These are phyloP conservation scores for Psilocybe cyanescens DNA, from an alignment of 768 basidiomycete genomes.

Conservation along the genomic window DNA sequence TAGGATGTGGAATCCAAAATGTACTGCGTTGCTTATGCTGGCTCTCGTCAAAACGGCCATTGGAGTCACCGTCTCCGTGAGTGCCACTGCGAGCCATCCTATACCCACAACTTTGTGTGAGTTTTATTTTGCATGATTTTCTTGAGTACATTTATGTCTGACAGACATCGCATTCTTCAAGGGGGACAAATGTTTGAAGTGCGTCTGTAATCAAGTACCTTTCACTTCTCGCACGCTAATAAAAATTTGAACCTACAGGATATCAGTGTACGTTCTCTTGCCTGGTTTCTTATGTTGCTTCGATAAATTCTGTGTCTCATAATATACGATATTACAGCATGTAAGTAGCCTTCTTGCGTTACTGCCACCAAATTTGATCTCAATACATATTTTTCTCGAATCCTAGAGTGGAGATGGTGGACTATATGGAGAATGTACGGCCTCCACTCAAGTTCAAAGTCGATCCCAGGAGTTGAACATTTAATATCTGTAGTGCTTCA, in stretches of 20 bases:
- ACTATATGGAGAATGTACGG: slow-evolving; percentile 16
- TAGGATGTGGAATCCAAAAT: no score
- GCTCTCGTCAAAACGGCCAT: neutral
- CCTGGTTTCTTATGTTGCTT: no score
- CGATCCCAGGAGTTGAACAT: neutral
- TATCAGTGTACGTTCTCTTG: slow-evolving; percentile 12
- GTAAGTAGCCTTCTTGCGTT: neutral
- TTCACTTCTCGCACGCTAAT: neutral
- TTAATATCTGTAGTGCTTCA: slow-evolving; percentile 13
- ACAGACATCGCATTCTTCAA: neutral
- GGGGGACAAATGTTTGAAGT: slow-evolving; percentile 20
- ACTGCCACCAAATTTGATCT: neutral
- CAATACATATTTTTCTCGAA: neutral
- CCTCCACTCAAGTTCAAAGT: neutral
- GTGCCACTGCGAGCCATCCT: slow-evolving; percentile 17
- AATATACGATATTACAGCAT: neutral
- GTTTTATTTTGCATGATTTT: neutral
- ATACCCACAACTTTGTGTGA: slow-evolving; percentile 15
- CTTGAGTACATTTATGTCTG: no score
- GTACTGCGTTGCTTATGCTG: no score
- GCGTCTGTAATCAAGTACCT: neutral
- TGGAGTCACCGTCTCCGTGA: slow-evolving; percentile 16
- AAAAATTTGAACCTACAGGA: neutral
- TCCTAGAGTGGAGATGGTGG: slow-evolving; percentile 19
- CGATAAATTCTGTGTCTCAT: neutral